Base-by-base conservation (phyloP, 2,329 filamentous ascomycete genomes). In the Juglanconis oblonga region DNA sequence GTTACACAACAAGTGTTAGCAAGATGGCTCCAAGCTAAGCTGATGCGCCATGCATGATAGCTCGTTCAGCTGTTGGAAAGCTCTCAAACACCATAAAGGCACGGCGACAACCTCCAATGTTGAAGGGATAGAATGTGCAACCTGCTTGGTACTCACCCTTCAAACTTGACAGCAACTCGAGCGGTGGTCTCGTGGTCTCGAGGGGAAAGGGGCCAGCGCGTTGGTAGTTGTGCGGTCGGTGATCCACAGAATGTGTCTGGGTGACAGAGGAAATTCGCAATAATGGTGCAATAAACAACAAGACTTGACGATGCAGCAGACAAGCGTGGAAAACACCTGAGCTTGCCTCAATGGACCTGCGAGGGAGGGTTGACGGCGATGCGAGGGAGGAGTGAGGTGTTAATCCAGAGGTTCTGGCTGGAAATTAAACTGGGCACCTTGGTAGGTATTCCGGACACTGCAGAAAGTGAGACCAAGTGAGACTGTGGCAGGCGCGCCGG, bases 401-500 rank as follows among this genome's bases (percentile, higher is more conserved):
- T 48, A 35, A 38, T 57, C 10, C 40, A 47, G 33, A 47, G 55
- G 55, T 50, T 47, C 45, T 55, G 53, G 48, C 51, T 53, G 59
- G 57, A 57, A 61, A 62, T 62, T 52, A 58, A 58, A 62, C 35
- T 52, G 57, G 57, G 58, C 61, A 55, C 61, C 61, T 50, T 45
- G 17, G 40, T 44, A 7, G 14, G 17, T 35, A 14, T 7, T 3
- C 6, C 51, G 42, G 45, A 45, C 51, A 24, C 17, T 58, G 36
- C 50, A 53, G 36, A 31, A 35, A 44, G 55, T n/a, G 4, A n/a
- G 5, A 47, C 14, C 35, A 29, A 14, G n/a, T 52, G 59, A 38
- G 51, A 44, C 49, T 50, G 52, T 44, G 48, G 50, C 49, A 61
- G 42, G 55, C 55, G 52, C 55, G 49, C 55, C 31, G 36, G 49